Evolutionary conservation across 164 flowering plant genomes (phyloP).

Genomic region (Vitis cinerea): DNA sequence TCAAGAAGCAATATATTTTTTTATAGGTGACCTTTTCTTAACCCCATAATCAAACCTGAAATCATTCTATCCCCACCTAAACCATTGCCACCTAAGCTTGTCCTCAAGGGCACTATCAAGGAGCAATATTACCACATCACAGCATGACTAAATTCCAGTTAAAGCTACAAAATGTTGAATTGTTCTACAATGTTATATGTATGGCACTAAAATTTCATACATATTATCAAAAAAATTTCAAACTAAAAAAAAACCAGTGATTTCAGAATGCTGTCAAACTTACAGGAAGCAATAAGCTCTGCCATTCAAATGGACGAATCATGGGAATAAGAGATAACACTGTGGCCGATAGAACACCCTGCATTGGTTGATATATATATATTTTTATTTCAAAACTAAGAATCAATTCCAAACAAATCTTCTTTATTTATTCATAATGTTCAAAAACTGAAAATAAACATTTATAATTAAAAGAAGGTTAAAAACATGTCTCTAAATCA

Average conservation of each 20-base stretch:
- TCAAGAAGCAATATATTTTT: too few species aligned
- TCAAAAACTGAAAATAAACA: conserved; percentile 5
- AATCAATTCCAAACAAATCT: neutral
- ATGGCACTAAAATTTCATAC: neutral
- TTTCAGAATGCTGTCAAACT: conserved; percentile 23
- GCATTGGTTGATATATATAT: conserved; percentile 22
- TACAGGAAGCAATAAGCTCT: conserved; percentile 89
- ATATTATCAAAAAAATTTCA: neutral
- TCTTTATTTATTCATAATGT: neutral
- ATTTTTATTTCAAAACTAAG: neutral
- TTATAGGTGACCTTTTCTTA: too few species aligned
- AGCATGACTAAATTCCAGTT: too few species aligned
- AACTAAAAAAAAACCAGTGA: conserved; percentile 3
- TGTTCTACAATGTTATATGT: too few species aligned
- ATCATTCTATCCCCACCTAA: too few species aligned
- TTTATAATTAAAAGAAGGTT: neutral
- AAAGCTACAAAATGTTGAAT: too few species aligned
- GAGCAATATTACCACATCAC: too few species aligned
- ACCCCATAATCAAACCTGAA: too few species aligned
- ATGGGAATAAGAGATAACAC: conserved; percentile 82
- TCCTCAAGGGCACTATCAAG: too few species aligned
- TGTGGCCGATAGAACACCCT: conserved; percentile 86
- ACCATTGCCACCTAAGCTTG: too few species aligned
- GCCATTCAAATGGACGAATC: conserved; percentile 97
- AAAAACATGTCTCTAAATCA: neutral